phyloP scores from a whole-genome alignment of 768 basidiomycete genomes.

The Sporobolomyces phaffii region DNA sequence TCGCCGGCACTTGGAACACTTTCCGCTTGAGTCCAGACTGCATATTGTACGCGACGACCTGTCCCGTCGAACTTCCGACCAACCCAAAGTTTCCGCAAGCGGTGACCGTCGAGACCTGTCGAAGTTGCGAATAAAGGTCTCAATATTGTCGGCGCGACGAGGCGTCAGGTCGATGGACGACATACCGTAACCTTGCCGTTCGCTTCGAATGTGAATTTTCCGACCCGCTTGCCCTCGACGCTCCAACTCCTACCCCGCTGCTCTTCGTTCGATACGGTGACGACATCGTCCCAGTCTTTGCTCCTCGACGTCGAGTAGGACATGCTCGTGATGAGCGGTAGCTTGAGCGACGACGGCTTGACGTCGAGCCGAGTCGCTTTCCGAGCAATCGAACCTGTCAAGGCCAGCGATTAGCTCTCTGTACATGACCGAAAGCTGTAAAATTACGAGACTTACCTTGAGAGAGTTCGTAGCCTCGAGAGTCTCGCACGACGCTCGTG shows the following conservation, averaged over 20 bases:
- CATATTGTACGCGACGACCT: constrained; percentile 90
- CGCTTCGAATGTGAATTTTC: constrained; percentile 65
- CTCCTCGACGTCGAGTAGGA: constrained; percentile 67
- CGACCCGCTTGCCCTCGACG: constrained; percentile 70
- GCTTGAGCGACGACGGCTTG: constrained; percentile 73
- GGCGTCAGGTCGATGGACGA: background rate
- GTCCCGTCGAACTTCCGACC: constrained; percentile 71
- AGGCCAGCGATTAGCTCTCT: background rate
- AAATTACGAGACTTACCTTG: constrained; percentile 66
- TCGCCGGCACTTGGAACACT: constrained; percentile 52
- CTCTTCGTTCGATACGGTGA: constrained; percentile 84
- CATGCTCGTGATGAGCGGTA: constrained; percentile 69
- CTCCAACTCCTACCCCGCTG: constrained; percentile 80
- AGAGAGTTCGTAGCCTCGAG: constrained; percentile 85
- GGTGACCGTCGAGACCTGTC: constrained; percentile 68
- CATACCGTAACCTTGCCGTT: constrained; percentile 51
- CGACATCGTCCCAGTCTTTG: constrained; percentile 95
- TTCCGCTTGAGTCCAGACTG: constrained; percentile 84
- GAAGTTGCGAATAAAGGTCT: too few relatives aligned
- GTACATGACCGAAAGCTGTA: background rate
- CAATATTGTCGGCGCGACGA: too few relatives aligned
- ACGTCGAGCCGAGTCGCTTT: constrained; percentile 73
- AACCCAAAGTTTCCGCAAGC: constrained; percentile 94
- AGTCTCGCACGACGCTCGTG: constrained; percentile 89
- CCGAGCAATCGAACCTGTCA: constrained; percentile 68